Base-by-base conservation (phyloP, 805 yeast species). In the Cyberlindnera xylosilytica region DNA sequence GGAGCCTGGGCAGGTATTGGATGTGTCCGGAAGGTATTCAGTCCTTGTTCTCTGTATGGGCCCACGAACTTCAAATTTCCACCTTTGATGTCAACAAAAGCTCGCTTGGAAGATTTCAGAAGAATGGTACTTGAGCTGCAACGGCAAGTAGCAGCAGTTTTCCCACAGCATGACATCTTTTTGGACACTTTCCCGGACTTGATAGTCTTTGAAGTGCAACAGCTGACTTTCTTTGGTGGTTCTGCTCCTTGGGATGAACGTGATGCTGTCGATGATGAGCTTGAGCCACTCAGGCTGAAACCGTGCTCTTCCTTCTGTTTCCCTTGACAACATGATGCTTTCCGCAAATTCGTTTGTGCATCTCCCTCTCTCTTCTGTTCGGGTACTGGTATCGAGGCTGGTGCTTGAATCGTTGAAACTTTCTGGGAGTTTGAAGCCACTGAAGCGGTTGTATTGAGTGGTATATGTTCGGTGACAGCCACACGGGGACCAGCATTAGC, bases 401-500 rank as follows among this genome's bases (percentile, higher is more conserved):
- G n/a, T n/a, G n/a, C n/a, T n/a, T n/a, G n/a, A n/a, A n/a, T n/a
- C n/a, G n/a, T n/a, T n/a, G n/a, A n/a, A n/a, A n/a, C n/a, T n/a
- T n/a, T n/a, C n/a, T n/a, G n/a, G n/a, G n/a, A n/a, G 10, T 22
- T 22, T 22, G 24, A 8, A 22, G 24, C 10, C 10, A 26, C n/a
- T 8, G 29, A 16, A 16, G 27, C 12, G 15, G 29, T 13, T 8
- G 13, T 16, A 12, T 22, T 34, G 16, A 22, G 15, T 15, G 15
- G 17, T 16, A 56, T 50, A 4, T 55, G 42, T 36, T 53, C 55
- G 3, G 62, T 57, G 7, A 58, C 63, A 3, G 61, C 61, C 5
- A 58, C 47, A 38, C 63, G 44, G 23, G 54, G 61, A 0, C 53
- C 50, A 15, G 56, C 75, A 35, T 71, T 76, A 11, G 75, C 69